phyloP scores from a whole-genome alignment of 176 grass and related monocot species.

The Panicum miliaceum region DNA sequence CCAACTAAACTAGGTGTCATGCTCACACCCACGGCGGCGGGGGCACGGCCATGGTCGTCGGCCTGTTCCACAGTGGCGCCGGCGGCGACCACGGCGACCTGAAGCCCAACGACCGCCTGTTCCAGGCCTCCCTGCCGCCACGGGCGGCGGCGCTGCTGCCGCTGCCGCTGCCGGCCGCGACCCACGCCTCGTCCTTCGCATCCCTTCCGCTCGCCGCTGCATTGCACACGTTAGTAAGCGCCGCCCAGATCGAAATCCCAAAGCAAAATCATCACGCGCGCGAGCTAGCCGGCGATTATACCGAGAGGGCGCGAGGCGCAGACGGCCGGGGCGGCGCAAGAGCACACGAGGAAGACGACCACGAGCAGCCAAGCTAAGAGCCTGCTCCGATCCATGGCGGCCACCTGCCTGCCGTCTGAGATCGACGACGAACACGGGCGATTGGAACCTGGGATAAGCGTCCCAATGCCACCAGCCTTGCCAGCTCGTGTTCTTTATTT shows the following conservation, averaged over 20 bases:
- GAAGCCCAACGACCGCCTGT: not conserved
- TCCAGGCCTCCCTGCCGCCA: not conserved
- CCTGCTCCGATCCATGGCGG: not conserved
- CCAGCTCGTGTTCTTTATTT: not conserved
- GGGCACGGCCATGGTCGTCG: not conserved
- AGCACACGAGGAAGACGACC: not conserved
- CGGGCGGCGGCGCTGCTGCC: too few relatives aligned
- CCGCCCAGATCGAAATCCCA: not conserved
- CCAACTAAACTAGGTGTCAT: not conserved
- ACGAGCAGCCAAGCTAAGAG: not conserved
- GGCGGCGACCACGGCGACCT: not conserved
- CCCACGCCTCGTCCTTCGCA: not conserved
- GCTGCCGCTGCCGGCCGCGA: not conserved
- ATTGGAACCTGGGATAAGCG: not conserved
- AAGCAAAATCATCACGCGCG: not conserved
- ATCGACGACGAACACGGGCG: not conserved
- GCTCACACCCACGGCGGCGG: not conserved
- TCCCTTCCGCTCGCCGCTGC: not conserved
- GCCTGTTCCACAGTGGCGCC: not conserved
- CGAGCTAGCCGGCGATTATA: not conserved
- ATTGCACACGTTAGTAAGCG: not conserved
- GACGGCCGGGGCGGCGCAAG: not conserved
- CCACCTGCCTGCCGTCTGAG: not conserved
- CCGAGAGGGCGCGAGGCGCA: slow-evolving; percentile 9
- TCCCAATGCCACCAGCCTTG: not conserved